Conservation (phyloP, 116 monocot genomes). For the Phalaenopsis hybrid region DNA sequence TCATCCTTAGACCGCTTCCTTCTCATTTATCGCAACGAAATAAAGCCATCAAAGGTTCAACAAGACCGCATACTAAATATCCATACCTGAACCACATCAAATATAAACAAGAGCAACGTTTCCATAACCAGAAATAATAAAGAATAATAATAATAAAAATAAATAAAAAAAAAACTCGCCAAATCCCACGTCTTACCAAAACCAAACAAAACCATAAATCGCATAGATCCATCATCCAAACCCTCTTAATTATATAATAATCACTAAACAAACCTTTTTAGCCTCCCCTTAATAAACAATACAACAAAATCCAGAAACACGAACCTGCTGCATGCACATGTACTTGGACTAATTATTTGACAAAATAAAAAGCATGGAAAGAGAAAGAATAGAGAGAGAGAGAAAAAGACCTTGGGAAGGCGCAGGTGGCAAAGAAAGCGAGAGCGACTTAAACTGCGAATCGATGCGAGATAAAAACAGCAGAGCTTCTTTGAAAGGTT, state of each 20-base stretch:
- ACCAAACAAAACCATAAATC: too few relatives aligned
- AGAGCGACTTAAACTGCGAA: slow-evolving; percentile 59
- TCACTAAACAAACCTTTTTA: background rate
- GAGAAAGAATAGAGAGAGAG: background rate
- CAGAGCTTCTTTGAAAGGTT: slow-evolving; percentile 70
- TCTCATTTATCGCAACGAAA: too few relatives aligned
- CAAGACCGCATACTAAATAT: too few relatives aligned
- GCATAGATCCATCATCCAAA: too few relatives aligned
- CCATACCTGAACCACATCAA: too few relatives aligned
- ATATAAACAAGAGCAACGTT: too few relatives aligned
- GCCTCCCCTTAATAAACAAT: background rate
- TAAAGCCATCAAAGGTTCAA: too few relatives aligned
- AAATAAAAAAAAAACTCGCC: too few relatives aligned
- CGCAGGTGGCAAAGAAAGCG: slow-evolving; percentile 22
- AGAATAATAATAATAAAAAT: too few relatives aligned
- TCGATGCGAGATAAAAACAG: slow-evolving; percentile 55
- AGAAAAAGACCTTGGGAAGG: slow-evolving; percentile 13
- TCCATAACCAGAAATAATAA: too few relatives aligned
- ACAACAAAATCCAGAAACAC: background rate
- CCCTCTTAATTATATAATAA: background rate
- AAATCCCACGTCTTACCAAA: too few relatives aligned
- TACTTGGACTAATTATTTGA: background rate
- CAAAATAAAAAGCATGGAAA: background rate
- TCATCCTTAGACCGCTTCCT: too few relatives aligned
- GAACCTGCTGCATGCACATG: slow-evolving; percentile 2